Evolutionary conservation across 257 asterid species (phyloP).

Genomic region (Mitragyna speciosa): DNA sequence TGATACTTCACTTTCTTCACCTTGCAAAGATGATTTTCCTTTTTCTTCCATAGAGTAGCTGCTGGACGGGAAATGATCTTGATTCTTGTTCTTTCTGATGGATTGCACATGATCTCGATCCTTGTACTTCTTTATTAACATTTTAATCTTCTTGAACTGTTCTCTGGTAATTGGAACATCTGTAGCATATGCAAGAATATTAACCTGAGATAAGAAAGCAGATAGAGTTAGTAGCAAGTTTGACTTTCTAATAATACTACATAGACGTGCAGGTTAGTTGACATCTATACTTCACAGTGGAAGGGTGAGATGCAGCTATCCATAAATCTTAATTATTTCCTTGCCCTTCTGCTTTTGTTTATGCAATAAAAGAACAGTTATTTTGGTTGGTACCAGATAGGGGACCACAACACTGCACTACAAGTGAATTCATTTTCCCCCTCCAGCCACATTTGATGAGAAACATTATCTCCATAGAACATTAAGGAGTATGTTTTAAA

Average conservation of each 20-base stretch:
- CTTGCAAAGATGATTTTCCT: constrained; percentile 69
- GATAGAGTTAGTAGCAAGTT: constrained; percentile 24
- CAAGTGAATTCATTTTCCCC: not conserved
- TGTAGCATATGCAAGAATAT: constrained; percentile 86
- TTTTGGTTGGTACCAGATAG: not conserved
- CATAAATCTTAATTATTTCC: not conserved
- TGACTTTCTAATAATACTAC: not conserved
- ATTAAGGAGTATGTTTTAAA: not conserved
- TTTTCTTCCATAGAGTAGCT: constrained; percentile 61
- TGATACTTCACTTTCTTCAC: constrained; percentile 75
- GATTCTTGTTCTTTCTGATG: constrained; percentile 43
- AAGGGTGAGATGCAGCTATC: not conserved
- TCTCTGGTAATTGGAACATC: constrained; percentile 69
- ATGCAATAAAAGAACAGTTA: not conserved
- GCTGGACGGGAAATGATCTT: constrained; percentile 43
- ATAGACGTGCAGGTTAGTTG: not conserved
- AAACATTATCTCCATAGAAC: not conserved
- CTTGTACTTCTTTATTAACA: constrained; percentile 52
- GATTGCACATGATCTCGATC: constrained; percentile 46
- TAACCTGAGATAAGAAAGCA: constrained; percentile 64
- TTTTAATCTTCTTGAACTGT: constrained; percentile 58
- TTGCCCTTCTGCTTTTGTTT: not conserved
- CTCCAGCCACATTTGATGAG: not conserved
- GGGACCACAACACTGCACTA: not conserved
- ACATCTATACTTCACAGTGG: not conserved